Evolutionary conservation across 1,284 basidiomycete species (phyloP).

Genomic region (Boletus hoseneyae): DNA sequence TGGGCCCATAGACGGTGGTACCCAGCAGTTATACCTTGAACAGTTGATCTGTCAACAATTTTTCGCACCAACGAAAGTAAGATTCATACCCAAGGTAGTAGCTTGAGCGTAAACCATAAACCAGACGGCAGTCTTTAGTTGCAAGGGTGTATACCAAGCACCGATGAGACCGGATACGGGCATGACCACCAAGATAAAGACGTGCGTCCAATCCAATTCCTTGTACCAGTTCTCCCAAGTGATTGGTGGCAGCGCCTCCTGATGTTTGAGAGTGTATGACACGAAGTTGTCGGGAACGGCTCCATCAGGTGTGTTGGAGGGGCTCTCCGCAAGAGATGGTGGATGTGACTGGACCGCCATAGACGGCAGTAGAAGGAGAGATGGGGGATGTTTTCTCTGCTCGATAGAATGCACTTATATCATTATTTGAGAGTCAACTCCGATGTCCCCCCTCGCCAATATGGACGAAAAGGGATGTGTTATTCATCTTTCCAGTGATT

Average conservation of each 20-base stretch:
- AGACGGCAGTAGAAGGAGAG: no score
- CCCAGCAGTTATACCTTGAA: constrained; percentile 63
- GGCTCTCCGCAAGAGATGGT: no score
- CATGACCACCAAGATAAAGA: constrained; percentile 64
- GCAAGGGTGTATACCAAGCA: constrained; percentile 54
- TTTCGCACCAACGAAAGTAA: background rate
- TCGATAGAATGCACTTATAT: no score
- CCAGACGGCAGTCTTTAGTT: constrained; percentile 69
- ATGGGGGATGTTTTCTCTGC: no score
- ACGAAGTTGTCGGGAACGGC: constrained; percentile 90
- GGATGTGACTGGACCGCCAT: no score
- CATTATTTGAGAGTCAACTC: no score
- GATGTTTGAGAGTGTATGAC: constrained; percentile 74
- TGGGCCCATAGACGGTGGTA: constrained; percentile 96
- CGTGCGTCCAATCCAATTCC: constrained; percentile 73
- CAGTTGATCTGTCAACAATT: background rate
- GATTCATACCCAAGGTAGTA: constrained; percentile 68
- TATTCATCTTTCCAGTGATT: no score
- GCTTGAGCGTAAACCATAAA: constrained; percentile 79
- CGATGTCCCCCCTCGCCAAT: no score
- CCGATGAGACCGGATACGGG: constrained; percentile 74
- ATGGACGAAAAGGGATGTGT: no score
- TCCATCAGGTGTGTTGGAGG: constrained; percentile 38
- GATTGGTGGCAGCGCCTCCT: constrained; percentile 75
- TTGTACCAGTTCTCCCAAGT: constrained; percentile 61